Base-by-base conservation (phyloP, 371 early-diverging fungal species). In the Mycotypha africana region DNA sequence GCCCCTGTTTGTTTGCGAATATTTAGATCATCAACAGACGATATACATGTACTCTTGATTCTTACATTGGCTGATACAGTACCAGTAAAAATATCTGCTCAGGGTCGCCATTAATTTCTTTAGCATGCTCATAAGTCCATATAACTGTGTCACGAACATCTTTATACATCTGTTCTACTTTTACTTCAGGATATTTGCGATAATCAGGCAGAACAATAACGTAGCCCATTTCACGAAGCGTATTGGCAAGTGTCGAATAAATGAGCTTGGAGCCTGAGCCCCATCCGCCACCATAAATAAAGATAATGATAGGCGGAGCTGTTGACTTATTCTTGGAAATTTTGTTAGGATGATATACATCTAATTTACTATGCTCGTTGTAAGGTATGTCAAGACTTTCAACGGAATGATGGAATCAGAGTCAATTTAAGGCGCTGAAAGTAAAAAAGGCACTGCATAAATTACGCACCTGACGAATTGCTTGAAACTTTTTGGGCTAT, bases 231-330 rank as follows among this genome's bases (percentile, higher is more conserved):
- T 73, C 66, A 28, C 77, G 70, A 15, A 89, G 50, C 0, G 78
- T 81, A 28, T 78, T 68, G 5, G 85, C 88, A 20, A 88, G 52
- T 10, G 85, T 70, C 1, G 70, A 67, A 47, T 89, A 89, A 26
- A 78, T 43, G 23, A 60, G 45, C 38, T 80, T 84, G 15, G 66
- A 62, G 14, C 85, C 85, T 32, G 77, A 70, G 4, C 70, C 63
- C 89, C 89, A 89, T 15, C 76, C 67, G 2, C 88, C 88, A 32
- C 89, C 89, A 56, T 87, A 79, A 31, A 88, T 65, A 54, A 86
- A 89, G 1, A 89, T 60, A 48, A 89, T 65, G 12, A 88, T 82
- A 17, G 86, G 88, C 3, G 60, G 37, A 20, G 47, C 41, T 28
- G 4, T 24, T 14, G 3, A 36, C 41, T 15, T 19, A 21, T 19